Evolutionary conservation across 148 eudicot species (phyloP), one percentile per base, ranked within the genome.

Genomic region (Vaccinium myrtillus): DNA sequence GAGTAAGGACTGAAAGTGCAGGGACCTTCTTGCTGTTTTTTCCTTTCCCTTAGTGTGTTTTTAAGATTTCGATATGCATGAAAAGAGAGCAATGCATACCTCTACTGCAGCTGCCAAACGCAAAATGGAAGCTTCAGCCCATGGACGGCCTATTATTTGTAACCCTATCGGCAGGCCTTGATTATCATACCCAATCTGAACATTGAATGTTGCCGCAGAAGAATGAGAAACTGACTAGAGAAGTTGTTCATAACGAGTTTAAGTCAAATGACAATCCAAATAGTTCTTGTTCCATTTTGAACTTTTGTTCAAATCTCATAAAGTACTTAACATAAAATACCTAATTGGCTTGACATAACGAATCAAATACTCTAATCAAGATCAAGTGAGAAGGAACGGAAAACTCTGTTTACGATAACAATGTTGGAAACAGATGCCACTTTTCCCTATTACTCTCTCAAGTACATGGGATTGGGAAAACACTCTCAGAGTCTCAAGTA

Each of bases 91-190:
- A 13, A 10, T 3, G 39, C 43, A 81, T 91, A 97, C 98, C 98
- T 95, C 98, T 1, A 95, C 39, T 9, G 91, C 88, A 79, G 95
- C 95, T 51, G 99, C 99, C 86, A 97, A 74, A 53, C 98, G 96
- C 88, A 95, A 84, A 75, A 97, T 85, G 25, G 98, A 84, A 74
- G 99, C 98, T 91, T 97, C 99, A 63, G 83, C 88, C 99, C 99
- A 95, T 56, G 99, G 98, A 6, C 95, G 96, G 23, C 99, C 98
- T 69, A 97, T 80, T 54, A 97, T 84, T 70, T 97, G 99, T 84
- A 97, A 84, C 77, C 99, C 99, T 51, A 97, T 97, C 7, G 98
- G 99, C 71, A 95, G 96, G 53, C 98, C 99, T 75, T 94, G 88
- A 84, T 95, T 92, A 86, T 97, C 99, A 74, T 94, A 97, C 27